These are phyloP conservation scores for Pythium scleroteichum DNA, from an alignment of 352 stramenopile genomes.

Conservation along the genomic window DNA sequence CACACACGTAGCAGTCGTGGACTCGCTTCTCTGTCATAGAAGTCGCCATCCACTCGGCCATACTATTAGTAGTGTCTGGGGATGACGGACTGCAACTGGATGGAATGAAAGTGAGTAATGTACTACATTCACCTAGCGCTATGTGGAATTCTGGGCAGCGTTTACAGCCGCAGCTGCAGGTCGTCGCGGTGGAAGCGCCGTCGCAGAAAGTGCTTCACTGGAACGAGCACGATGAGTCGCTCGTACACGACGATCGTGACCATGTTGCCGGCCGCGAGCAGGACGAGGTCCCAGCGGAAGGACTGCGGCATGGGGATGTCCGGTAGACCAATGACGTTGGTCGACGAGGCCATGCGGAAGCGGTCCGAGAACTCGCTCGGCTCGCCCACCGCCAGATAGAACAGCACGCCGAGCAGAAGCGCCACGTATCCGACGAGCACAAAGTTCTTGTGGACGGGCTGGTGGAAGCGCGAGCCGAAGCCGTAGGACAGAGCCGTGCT, in stretches of 20 bases:
- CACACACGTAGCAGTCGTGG: too few species aligned
- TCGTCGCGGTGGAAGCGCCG: slow-evolving; percentile 29
- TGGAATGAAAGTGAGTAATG: too few species aligned
- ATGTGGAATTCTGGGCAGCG: too few species aligned
- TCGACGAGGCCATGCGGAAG: slow-evolving; percentile 47
- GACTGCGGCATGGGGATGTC: slow-evolving; percentile 48
- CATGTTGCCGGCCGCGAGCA: slow-evolving; percentile 39
- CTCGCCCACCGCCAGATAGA: slow-evolving; percentile 35
- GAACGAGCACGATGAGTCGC: slow-evolving; percentile 40
- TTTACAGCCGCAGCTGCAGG: slow-evolving; percentile 33
- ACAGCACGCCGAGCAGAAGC: slow-evolving; percentile 27
- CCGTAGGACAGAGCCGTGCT: slow-evolving; percentile 27
- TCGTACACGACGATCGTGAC: slow-evolving; percentile 41
- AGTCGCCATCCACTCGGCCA: too few species aligned
- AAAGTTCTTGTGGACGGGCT: slow-evolving; percentile 36
- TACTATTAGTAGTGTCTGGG: too few species aligned
- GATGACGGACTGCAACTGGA: too few species aligned
- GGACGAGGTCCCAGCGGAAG: slow-evolving; percentile 42
- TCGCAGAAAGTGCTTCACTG: slow-evolving; percentile 33
- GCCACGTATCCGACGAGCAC: slow-evolving; percentile 27
- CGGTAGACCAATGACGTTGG: slow-evolving; percentile 50
- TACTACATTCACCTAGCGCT: too few species aligned
- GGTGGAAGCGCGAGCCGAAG: slow-evolving; percentile 42
- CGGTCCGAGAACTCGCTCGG: slow-evolving; percentile 35
- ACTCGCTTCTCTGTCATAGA: too few species aligned